phyloP scores from a whole-genome alignment of 164 flowering plant genomes.

The Piper betle region DNA sequence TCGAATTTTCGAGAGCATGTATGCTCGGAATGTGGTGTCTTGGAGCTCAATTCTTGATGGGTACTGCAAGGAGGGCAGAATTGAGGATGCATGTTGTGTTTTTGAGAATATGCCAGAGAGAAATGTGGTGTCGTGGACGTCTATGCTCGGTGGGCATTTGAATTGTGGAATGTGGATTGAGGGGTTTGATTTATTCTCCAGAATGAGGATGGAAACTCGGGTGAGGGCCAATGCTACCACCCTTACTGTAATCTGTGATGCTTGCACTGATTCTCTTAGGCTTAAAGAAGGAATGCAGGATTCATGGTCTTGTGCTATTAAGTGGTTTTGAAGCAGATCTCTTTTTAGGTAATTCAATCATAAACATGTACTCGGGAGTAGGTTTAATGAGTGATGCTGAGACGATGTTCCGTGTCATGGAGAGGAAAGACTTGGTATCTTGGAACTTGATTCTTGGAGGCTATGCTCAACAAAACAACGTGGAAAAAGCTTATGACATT shows the following conservation, averaged over 20 bases:
- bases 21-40: not conserved
- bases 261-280: conserved; percentile 20
- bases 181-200: conserved; percentile 20
- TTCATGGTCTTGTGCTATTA: conserved; percentile 25
- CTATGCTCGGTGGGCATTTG: conserved; percentile 35
- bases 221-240: conserved; percentile 17
- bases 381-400: conserved; percentile 23
- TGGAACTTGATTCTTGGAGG: conserved; percentile 31
- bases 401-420: conserved; percentile 18
- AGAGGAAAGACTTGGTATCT: conserved; percentile 21
- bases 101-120: conserved; percentile 25
- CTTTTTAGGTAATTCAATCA: conserved; percentile 30
- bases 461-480: conserved; percentile 20
- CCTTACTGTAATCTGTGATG: conserved; percentile 26
- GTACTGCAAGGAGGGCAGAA: conserved; percentile 21
- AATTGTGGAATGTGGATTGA: conserved; percentile 16
- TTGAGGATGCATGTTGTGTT: conserved; percentile 22
- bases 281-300: conserved; percentile 24
- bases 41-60: conserved; percentile 41
- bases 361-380: conserved; percentile 29
- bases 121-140: conserved; percentile 39
- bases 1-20: not conserved
- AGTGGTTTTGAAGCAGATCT: conserved; percentile 31
- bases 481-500: conserved; percentile 25
- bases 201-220: conserved; percentile 27